phyloP scores from a whole-genome alignment of 2,329 filamentous ascomycete species.

The Tolypocladium endophyticum region DNA sequence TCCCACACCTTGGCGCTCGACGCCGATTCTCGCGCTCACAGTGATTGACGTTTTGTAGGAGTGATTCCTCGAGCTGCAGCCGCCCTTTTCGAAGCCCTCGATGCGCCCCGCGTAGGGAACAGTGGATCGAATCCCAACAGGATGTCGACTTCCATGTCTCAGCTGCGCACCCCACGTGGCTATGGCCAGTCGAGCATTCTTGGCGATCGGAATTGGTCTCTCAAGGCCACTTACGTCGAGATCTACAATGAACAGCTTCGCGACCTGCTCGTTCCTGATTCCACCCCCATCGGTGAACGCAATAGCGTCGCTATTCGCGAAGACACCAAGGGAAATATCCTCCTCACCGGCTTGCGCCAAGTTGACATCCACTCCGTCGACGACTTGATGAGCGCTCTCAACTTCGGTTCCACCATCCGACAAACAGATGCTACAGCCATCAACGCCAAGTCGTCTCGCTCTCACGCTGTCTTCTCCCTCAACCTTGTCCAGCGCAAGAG shows the following conservation, averaged over 20 bases:
- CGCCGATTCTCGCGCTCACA: background rate
- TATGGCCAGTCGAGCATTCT: constrained; percentile 43
- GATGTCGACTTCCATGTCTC: constrained; percentile 48
- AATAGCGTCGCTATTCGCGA: constrained; percentile 82
- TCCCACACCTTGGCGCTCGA: background rate
- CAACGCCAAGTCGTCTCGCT: constrained; percentile 94
- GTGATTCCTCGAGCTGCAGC: constrained; percentile 90
- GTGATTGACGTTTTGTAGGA: constrained; percentile 38
- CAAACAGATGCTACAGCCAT: constrained; percentile 96
- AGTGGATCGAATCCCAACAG: constrained; percentile 40
- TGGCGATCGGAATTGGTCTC: constrained; percentile 70
- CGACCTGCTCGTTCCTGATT: constrained; percentile 76
- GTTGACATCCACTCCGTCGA: constrained; percentile 85
- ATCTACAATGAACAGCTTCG: constrained; percentile 97
- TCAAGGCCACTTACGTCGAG: constrained; percentile 91
- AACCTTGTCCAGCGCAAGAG: constrained; percentile 81
- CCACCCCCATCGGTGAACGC: constrained; percentile 58
- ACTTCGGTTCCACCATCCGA: constrained; percentile 86
- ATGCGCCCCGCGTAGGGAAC: constrained; percentile 43
- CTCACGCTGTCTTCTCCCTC: constrained; percentile 92
- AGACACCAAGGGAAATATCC: constrained; percentile 86
- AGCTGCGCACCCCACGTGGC: constrained; percentile 67
- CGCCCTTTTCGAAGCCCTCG: constrained; percentile 79
- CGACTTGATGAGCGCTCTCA: constrained; percentile 78
- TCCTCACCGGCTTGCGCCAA: constrained; percentile 82